phyloP scores from a whole-genome alignment of 2,329 filamentous ascomycete species.

The Colletotrichum sojae region DNA sequence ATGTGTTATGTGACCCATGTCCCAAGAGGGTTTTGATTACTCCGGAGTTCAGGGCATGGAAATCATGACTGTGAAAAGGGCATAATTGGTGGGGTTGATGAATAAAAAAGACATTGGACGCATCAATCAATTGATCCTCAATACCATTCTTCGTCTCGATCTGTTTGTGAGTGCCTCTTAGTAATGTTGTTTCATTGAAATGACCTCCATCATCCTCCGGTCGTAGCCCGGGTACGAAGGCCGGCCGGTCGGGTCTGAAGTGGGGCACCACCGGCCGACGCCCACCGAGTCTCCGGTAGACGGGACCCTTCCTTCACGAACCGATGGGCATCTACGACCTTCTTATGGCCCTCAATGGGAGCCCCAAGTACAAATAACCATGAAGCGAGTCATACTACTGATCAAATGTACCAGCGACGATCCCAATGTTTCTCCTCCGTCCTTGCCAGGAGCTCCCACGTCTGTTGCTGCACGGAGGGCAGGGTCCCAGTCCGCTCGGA shows the following conservation, averaged over 20 bases:
- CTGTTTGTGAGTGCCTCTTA: not conserved
- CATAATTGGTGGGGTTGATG: not conserved
- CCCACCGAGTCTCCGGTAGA: not conserved
- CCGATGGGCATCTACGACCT: no score
- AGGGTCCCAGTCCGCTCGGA: no score
- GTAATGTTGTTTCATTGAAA: no score
- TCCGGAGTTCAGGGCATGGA: conserved; percentile 5
- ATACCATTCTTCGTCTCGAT: not conserved
- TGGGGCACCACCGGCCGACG: not conserved
- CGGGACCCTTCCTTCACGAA: no score
- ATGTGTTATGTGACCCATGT: conserved; percentile 5
- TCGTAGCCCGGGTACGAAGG: no score
- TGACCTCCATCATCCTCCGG: not conserved
- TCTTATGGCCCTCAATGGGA: no score
- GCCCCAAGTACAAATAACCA: no score
- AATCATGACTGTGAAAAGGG: conserved; percentile 4
- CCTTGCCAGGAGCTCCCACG: no score
- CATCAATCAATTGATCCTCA: not conserved
- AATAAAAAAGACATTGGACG: not conserved
- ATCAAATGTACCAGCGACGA: no score
- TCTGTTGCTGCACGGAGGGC: no score
- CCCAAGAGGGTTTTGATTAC: not conserved
- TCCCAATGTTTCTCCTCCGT: no score
- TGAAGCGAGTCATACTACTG: no score
- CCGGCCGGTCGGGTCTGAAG: not conserved